phyloP scores from a whole-genome alignment of 2,329 filamentous ascomycete species.

The Colletotrichum ledebouriae region DNA sequence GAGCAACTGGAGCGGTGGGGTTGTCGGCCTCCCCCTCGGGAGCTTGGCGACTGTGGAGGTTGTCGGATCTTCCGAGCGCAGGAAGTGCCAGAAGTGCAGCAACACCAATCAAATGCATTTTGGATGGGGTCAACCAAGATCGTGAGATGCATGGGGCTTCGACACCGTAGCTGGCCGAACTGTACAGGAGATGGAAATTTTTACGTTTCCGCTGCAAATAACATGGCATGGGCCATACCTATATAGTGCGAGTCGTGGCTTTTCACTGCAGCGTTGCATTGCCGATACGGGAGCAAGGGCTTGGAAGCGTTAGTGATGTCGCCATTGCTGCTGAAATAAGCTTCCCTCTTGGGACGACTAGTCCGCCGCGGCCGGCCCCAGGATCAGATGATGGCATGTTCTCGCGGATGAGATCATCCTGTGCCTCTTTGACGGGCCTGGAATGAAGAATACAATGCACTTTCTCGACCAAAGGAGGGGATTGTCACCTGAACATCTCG shows the following conservation, averaged over 20 bases:
- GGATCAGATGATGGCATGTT: not conserved
- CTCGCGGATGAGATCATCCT: not conserved
- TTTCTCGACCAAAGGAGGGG: not conserved
- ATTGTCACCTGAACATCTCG: not conserved
- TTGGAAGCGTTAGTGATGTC: conserved; percentile 21
- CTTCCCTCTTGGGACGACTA: conserved; percentile 37
- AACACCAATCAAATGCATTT: conserved; percentile 30
- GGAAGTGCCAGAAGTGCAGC: conserved; percentile 28
- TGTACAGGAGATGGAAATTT: not conserved
- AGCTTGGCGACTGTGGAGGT: conserved; percentile 12
- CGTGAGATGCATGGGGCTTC: not conserved
- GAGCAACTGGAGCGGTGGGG: conserved; percentile 33
- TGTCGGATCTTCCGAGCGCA: not conserved
- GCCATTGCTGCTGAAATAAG: conserved; percentile 29
- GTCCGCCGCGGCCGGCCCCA: not conserved
- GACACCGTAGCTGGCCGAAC: too few species aligned
- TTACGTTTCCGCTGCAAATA: not conserved
- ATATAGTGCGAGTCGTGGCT: too few species aligned
- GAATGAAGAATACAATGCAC: not conserved
- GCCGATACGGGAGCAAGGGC: conserved; percentile 28
- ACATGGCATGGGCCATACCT: not conserved
- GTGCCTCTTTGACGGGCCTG: not conserved
- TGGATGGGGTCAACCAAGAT: not conserved
- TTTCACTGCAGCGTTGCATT: conserved; percentile 28
- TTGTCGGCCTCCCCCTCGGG: conserved; percentile 28